phyloP scores from a whole-genome alignment of 1,284 basidiomycete genomes.

The Ustilago lituana region DNA sequence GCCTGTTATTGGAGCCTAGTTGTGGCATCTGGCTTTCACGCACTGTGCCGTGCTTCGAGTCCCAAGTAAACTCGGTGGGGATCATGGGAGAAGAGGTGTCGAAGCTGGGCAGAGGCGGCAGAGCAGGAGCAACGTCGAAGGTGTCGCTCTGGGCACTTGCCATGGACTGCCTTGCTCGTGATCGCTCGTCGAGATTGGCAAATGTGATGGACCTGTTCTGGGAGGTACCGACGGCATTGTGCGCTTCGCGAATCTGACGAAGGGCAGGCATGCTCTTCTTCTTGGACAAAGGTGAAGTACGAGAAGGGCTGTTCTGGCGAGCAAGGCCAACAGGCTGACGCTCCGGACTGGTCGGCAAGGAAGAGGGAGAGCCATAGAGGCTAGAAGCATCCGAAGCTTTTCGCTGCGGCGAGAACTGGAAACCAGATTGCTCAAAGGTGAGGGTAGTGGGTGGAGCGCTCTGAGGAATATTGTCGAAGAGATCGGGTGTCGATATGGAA shows the following conservation, averaged over 20 bases:
- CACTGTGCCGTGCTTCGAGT: conserved; percentile 16
- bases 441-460: conserved; percentile 55
- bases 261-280: conserved; percentile 52
- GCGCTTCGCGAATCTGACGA: conserved; percentile 38
- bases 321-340: conserved; percentile 9
- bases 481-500: conserved; percentile 32
- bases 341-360: conserved; percentile 41
- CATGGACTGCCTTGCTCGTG: conserved; percentile 9
- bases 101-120: conserved; percentile 44
- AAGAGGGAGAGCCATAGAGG: conserved; percentile 19
- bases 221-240: conserved; percentile 5
- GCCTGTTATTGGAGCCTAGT: conserved; percentile 14
- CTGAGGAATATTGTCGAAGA: conserved; percentile 36
- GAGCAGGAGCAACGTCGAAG: conserved; percentile 26
- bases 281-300: conserved; percentile 11
- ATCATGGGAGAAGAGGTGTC: conserved; percentile 46
- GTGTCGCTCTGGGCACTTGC: conserved; percentile 5
- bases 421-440: conserved; percentile 48
- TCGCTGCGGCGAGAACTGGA: conserved; percentile 27
- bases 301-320: conserved; percentile 15
- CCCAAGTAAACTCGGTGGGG: conserved; percentile 36
- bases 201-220: conserved; percentile 21
- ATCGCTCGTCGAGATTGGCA: conserved; percentile 15
- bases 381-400: conserved; percentile 24
- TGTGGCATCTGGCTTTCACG: conserved; percentile 32